Base-by-base conservation (phyloP, 306 rosid genomes). In the Cicer judaicum region DNA sequence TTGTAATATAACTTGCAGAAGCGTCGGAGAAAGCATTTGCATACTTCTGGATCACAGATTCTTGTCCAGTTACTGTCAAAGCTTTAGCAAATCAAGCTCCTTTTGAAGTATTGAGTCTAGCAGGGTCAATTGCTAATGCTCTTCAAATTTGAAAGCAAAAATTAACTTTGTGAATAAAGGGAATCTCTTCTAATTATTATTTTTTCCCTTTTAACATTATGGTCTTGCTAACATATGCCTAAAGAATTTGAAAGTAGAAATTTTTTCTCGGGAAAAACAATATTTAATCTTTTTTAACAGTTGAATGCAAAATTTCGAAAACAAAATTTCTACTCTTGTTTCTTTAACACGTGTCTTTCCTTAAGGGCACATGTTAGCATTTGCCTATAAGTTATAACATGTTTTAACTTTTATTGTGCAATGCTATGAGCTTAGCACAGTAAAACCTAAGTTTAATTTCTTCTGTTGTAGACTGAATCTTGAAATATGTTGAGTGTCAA, bases 11-110 rank as follows among this genome's bases (percentile, higher is more conserved):
- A 68, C 78, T 56, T 69, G 84, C 81, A 85, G 86, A 79, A 49
- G 76, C 70, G 43, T 16, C 14, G 47, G 83, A 88, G 79, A 86
- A 80, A 54, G 88, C 90, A 8, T 94, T 92, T 80, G 66, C 97
- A 55, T 72, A 89, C 88, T 94, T 94, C 74, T 94, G 99, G 97
- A 94, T 90, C 82, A 94, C 97, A 34, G 99, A 94, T 86, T 94
- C 97, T 71, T 94, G 97, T 85, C 92, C 97, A 0, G 84, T 82
- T 2, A 94, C 97, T 24, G 96, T 90, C 85, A 84, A 89, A 82
- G 93, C 89, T 36, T 79, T 92, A 29, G 86, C 75, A 56, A 80
- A 92, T 70, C 80, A 78, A 75, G 95, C 97, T 78, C 97, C 97
- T 55, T 94, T 90, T 70, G 96, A 92, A 87, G 90, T 94, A 16